Base-by-base conservation (phyloP, 106 monocot species). In the Dioscorea zingiberensis region DNA sequence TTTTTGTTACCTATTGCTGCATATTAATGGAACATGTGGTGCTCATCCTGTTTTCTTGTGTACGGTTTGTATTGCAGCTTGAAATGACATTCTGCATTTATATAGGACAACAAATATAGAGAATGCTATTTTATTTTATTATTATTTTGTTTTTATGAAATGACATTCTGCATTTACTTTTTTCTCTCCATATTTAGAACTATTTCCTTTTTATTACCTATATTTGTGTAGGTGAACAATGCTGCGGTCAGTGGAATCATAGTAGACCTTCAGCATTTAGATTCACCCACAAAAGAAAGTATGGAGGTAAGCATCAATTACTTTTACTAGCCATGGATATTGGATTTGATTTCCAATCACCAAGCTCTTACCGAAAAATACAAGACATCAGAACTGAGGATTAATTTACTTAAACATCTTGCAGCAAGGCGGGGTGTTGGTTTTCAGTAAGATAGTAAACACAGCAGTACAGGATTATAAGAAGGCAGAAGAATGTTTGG, bases 401-500 rank as follows among this genome's bases (percentile, higher is more conserved):
- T 10, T 6, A 38, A 38, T 38, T 38, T 38, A 38, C 38, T 38
- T 38, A 25, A 23, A 1, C 6, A 21, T 58, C 25, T 58, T n/a
- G 4, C 9, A 44, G 62, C 6, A 38, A 38, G 38, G 38, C 10
- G 3, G 10, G 1, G 3, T 10, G 4, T 6, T 10, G 4, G 38
- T 6, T 38, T 38, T 38, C 38, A 0, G 6, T 2, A 38, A 38
- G 38, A 8, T 38, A 38, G 6, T 38, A 38, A 10, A 38, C 4
- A 10, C 4, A 38, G 38, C 1, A 8, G 38, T 38, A 6, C 0
- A 64, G 13, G 13, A 14, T 64, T 64, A 64, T 47, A 13, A 64
- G 24, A 47, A 16, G 11, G 47, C 63, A 22, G 46, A 47, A 47
- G 63, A 45, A 45, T 64, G 63, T 18, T 15, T 64, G 46, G 47